Evolutionary conservation across 805 yeast genomes (phyloP), one percentile per base, ranked within the genome.

Genomic region (Ogataea salicorniae): DNA sequence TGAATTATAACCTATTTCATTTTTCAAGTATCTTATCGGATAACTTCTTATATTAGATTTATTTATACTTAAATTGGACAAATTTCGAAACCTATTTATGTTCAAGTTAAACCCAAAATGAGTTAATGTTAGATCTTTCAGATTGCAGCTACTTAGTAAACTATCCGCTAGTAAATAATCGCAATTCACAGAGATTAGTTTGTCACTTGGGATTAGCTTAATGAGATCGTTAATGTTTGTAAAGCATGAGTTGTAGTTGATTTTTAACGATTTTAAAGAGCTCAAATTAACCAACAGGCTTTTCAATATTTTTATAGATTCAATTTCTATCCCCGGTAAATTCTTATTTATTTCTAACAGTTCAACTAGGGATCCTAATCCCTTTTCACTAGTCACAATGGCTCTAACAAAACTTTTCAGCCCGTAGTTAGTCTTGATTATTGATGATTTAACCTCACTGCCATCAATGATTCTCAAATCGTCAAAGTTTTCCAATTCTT

Each of bases 281-380:
- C 8, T 41, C 38, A 59, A 50, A 6, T 40, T 35, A 2, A 46
- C 42, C 17, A 59, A 52, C 34, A 61, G 39, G 9, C 41, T 40
- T 38, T 55, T 45, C 3, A 61, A 50, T 7, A 46, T 17, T 15
- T 47, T 47, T 2, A 45, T 43, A 3, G 53, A 42, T 20, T 61
- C 64, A 39, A 59, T 38, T 35, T 61, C 63, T 17, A 57, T 47
- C 22, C 61, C 62, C 3, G 65, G 64, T 35, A 61, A 36, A 9
- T 53, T 44, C 33, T 53, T 47, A 8, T 54, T 31, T 4, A 61
- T 41, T 45, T 54, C 61, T 2, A 61, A 40, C 23, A 46, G 48
- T 37, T 57, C 54, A 23, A 61, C 46, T 26, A 49, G 43, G 2
- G 35, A 17, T 1, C 51, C 45, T 37, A 57, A 39, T 8, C 4